phyloP scores from a whole-genome alignment of 176 grass and related monocot species.

The bread wheat (Triticum aestivum) region IWGSC_CS_RefSeq_v2.1 NC_057806.1:560460669-560461168 shows the following conservation, averaged over 20 bases:
- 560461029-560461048: slow-evolving; percentile 25
- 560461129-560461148: slow-evolving; percentile 46
- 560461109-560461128: slow-evolving; percentile 44
- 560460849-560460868: slow-evolving; percentile 10
- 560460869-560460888: slow-evolving; percentile 35
- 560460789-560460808: background rate
- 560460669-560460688: background rate
- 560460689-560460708: background rate
- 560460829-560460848: slow-evolving; percentile 7
- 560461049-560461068: slow-evolving; percentile 27
- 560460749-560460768: background rate
- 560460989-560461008: slow-evolving; percentile 18
- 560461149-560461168: slow-evolving; percentile 5
- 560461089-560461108: slow-evolving; percentile 30
- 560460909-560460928: slow-evolving; percentile 62
- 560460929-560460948: slow-evolving; percentile 53
- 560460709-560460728: background rate
- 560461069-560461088: slow-evolving; percentile 23
- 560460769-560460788: background rate
- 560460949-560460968: slow-evolving; percentile 76
- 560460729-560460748: background rate
- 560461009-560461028: slow-evolving; percentile 25
- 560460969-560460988: slow-evolving; percentile 41
- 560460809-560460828: background rate
- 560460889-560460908: slow-evolving; percentile 39